Evolutionary conservation across 2,329 filamentous ascomycete genomes (phyloP), one percentile per base, ranked within the genome.

Genomic region (Verruconis gallopava): DNA sequence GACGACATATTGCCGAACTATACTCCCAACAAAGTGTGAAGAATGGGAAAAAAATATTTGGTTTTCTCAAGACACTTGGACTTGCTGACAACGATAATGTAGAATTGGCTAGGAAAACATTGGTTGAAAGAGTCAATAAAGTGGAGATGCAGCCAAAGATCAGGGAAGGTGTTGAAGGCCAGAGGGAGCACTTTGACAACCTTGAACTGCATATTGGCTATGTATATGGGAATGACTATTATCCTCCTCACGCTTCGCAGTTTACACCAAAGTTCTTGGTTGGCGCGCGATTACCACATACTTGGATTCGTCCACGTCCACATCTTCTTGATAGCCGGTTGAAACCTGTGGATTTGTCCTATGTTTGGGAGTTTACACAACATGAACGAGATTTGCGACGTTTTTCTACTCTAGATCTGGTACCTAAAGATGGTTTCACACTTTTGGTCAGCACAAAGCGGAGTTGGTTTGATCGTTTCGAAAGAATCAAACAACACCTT

Each of bases 191-290:
- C 44, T 66, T 66, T 39, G 60, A 65, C 40, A 64, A 65, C 37
- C 55, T 65, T 4, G 60, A 58, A 25, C 52, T 67, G 4, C 64
- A 67, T 38, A 64, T 67, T 40, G 63, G 64, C 2, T 67, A 66
- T 40, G 54, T 66, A 0, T 66, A 67, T 45, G 62, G 62, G 2
- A 43, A 2, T 38, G 50, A 42, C 5, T 36, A n/a, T 4, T 50
- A 57, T 3, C 63, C 62, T 0, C 32, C 50, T 0, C 54, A 61
- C 46, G 63, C 62, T 1, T 67, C 63, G 0, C 33, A 52, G 1
- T 67, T 58, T 43, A 49, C 47, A 2, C 55, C 61, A 2, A 56
- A 56, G n/a, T 65, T 61, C 44, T 44, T 53, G 0, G 40, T 53
- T 1, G 63, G 65, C 0, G 64, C 62, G 4, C 51, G 63, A 22